Percentiles rank a stretch among this genome's conserved stretches.
Evolutionary conservation across 2,329 filamentous ascomycete species (phyloP).

Genomic region (Trichoderma breve): DNA sequence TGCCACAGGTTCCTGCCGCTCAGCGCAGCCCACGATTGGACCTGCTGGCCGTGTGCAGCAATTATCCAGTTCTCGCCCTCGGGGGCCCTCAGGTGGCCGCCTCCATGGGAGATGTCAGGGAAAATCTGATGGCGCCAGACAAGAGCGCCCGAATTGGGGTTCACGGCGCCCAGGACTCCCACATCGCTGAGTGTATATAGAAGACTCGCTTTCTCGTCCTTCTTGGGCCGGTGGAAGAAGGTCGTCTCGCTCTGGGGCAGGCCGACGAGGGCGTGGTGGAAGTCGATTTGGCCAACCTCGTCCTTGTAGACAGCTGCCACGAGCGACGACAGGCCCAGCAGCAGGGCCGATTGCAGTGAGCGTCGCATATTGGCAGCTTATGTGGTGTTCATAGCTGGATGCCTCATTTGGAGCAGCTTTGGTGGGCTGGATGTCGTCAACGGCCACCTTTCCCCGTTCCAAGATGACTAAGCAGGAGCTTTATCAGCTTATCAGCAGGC

Average conservation of each 20-base stretch:
- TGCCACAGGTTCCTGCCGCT: conserved; percentile 80
- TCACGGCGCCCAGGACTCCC: conserved; percentile 79
- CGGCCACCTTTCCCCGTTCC: conserved; percentile 16
- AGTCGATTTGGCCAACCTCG: conserved; percentile 89
- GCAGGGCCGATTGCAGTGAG: conserved; percentile 36
- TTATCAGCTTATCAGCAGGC: background rate
- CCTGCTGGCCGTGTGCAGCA: conserved; percentile 65
- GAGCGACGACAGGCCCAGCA: conserved; percentile 41
- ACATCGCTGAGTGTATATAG: conserved; percentile 89
- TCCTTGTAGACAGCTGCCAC: conserved; percentile 75
- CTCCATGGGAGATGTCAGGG: conserved; percentile 46
- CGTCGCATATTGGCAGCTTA: conserved; percentile 35
- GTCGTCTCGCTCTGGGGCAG: conserved; percentile 78
- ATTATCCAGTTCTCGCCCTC: conserved; percentile 76
- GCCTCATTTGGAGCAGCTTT: conserved; percentile 6
- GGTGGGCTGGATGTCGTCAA: conserved; percentile 19
- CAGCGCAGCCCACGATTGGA: conserved; percentile 80
- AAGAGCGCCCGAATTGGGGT: conserved; percentile 78
- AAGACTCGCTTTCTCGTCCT: conserved; percentile 79
- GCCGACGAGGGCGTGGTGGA: conserved; percentile 86
- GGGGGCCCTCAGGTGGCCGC: conserved; percentile 65
- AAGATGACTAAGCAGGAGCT: conserved; percentile 12
- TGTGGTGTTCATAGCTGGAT: conserved; percentile 12
- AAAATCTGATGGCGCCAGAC: conserved; percentile 81
- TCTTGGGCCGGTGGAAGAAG: conserved; percentile 88